A percentile compares a stretch with the other conserved stretches of the same genome.
Conservation (phyloP, 352 stramenopile genomes). For the Pythium monospermum region DNA sequence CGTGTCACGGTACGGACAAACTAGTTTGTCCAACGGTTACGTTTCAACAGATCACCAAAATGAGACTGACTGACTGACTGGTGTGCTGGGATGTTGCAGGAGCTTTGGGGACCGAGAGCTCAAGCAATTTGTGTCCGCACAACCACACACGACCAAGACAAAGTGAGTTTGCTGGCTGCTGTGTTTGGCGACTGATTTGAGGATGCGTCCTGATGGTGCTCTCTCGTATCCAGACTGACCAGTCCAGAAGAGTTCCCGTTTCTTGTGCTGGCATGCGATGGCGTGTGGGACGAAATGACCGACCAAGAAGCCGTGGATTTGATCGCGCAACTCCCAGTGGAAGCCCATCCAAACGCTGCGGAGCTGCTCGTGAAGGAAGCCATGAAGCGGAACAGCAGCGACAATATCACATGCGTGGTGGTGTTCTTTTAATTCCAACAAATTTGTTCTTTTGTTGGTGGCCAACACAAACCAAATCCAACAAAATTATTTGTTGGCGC, state of each 20-base stretch:
- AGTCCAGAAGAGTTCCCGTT: constrained; percentile 49
- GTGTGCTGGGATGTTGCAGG: constrained; percentile 21
- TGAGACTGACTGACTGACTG: too few relatives aligned
- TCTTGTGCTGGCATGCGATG: constrained; percentile 73
- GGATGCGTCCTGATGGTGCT: too few relatives aligned
- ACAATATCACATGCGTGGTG: constrained; percentile 81
- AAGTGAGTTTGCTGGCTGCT: too few relatives aligned
- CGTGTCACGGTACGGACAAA: constrained; percentile 48
- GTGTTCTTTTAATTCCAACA: constrained; percentile 44
- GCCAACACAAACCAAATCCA: too few relatives aligned
- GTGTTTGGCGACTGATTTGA: too few relatives aligned
- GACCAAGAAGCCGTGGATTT: constrained; percentile 75
- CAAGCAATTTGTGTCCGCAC: constrained; percentile 64
- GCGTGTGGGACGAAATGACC: constrained; percentile 70
- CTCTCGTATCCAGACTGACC: too few relatives aligned
- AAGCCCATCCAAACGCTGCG: constrained; percentile 39
- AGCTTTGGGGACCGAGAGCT: constrained; percentile 75
- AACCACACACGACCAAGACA: constrained; percentile 39
- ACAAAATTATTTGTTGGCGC: too few relatives aligned
- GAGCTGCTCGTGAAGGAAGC: constrained; percentile 53
- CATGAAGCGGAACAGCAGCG: constrained; percentile 44
- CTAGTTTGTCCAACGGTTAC: not conserved
- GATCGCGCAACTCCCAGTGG: constrained; percentile 29
- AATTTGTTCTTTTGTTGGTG: too few relatives aligned
- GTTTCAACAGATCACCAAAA: too few relatives aligned